Base-by-base conservation (phyloP, 2,329 filamentous ascomycete species). In the Cryphonectria carpinicola region DNA sequence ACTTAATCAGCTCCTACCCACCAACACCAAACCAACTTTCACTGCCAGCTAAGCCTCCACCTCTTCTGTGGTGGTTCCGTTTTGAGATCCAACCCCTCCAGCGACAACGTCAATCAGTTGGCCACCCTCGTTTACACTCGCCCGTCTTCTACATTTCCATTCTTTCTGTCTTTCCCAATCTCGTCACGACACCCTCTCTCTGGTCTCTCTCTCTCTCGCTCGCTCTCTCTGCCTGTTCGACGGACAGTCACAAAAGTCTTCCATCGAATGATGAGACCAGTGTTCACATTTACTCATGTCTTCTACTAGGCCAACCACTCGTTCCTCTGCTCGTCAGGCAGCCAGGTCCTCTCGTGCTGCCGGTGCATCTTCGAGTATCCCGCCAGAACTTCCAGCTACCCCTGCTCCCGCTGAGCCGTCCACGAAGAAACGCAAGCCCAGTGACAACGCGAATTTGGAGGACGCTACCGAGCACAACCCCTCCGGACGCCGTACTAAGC, bases 281-380 rank as follows among this genome's bases (percentile, higher is more conserved):
- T 54, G 19, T 75, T 74, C 72, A 66, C 74, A 78, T 79, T 81
- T 80, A 91, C 93, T 95, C 90, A 98, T 97, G 94, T 93, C 93
- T 89, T 86, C 90, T 89, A 98, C 95, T 65, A 72, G 69, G 63
- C 69, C 69, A 93, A 91, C 96, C 79, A 98, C 95, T 87, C 94
- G 95, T 86, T 96, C 95, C 79, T 92, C 95, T 82, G 92, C 95
- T 85, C 94, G 94, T 87, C 91, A 93, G 89, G 93, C 93, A 85
- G 92, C 93, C 80, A 89, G 82, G 79, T 83, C 84, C 78, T 80
- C 84, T 63, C 81, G 79, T 73, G 78, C 77, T 78, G 79, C 83
- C 77, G 74, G 82, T 76, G 74, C 81, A 73, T 76, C 80, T 75
- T 80, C 79, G 76, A 74, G 78, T 70, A 78, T 80, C 76, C 78